Base-by-base conservation (phyloP, 345 rosid genomes). In the Erucastrum elatum region DNA sequence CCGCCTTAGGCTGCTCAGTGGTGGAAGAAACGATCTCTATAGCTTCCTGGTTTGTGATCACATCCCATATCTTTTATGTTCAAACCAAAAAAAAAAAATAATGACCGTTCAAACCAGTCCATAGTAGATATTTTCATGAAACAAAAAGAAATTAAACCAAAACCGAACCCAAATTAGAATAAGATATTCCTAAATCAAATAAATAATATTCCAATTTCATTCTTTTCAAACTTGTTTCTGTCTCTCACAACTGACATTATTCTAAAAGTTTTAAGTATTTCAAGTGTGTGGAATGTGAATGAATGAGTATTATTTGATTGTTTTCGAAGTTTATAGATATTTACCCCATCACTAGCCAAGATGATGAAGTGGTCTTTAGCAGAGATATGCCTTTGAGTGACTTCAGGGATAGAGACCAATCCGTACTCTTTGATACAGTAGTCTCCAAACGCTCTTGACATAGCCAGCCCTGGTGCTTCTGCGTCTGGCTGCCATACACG, bases 361-460 rank as follows among this genome's bases (percentile, higher is more conserved):
- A 95, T 81, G 49, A 95, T 87, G 29, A 95, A 95, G 44, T 93
- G 90, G 78, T 95, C 99, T 76, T 81, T 80, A 80, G 83, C 80
- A 68, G 88, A 87, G 75, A 93, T 80, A 70, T 81, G 93, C 75
- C 96, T 87, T 80, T 95, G 96, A 3, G 87, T 89, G 58, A 95
- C 97, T 78, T 91, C 97, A 21, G 99, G 99, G 61, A 85, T 88
- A 0, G 99, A 95, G 64, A 89, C 93, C 33, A 95, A 84, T 26
- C 99, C 98, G 46, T 80, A 91, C 35, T 87, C 87, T 84, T 95
- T 95, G 3, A 93, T 58, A 75, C 99, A 95, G 70, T 89, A 88
- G 85, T 95, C 99, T 7, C 97, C 99, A 11, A 95, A 93, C 8
- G 99, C 98, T 85, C 99, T 86, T 4, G 99, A 95, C 99, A 95